Base-by-base conservation (phyloP, 306 rosid species). In the Cucurbita maxima region DNA sequence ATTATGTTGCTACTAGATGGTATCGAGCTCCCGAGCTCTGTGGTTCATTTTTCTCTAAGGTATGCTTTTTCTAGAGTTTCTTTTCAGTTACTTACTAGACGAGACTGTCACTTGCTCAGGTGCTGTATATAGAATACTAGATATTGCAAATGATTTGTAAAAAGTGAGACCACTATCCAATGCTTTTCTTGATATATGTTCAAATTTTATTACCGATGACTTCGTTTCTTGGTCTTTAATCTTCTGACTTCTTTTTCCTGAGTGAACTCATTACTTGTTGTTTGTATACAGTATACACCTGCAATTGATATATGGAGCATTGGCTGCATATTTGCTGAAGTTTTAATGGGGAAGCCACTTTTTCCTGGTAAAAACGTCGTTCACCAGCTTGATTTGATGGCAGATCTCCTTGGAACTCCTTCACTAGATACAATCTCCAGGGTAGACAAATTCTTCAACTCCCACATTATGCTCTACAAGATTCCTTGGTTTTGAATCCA, bases 1-100 rank as follows among this genome's bases (percentile, higher is more conserved):
- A 93, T 79, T 93, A 93, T 84, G 98, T 90, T 84, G 98, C 98
- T 74, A 93, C 98, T 55, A 90, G 98, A 84, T 93, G 98, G 98
- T 93, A 93, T 77, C 80, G 97, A 82, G 98, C 98, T 78, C 98
- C 98, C 3, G 98, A 93, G 82, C 97, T 93, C 62, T 90, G 97
- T 38, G 97, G 98, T 77, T 93, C 98, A 18, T 93, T 90, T 90
- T 93, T 83, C 90, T 90, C 98, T 5, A 90, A 85, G 96, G 97
- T 93, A 82, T 69, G 45, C 56, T 41, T 60, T 4, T 7, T 25
- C 4, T 47, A 22, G 43, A 18, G 20, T 52, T 36, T 61, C 13
- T 15, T 36, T 36, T 72, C n/a, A 9, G 63, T 53, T n/a, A 19
- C 19, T 34, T 36, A 36, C 37, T 13, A 47, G 6, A 36, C 8